These are phyloP conservation scores for Serendipita sp. DNA, from an alignment of 768 basidiomycete species.

Conservation along the genomic window DNA sequence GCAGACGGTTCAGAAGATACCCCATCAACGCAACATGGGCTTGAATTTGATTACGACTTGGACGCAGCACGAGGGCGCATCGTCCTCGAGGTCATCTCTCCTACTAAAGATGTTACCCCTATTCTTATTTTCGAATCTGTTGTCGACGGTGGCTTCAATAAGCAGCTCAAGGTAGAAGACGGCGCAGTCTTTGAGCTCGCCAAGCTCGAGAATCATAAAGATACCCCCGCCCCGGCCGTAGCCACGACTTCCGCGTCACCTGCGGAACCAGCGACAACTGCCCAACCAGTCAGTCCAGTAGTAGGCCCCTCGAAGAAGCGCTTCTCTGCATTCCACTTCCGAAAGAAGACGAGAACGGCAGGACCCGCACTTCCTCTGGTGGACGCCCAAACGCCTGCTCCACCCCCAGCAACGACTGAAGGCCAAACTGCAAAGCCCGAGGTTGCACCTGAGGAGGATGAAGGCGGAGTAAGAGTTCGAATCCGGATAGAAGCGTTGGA, in stretches of 20 bases:
- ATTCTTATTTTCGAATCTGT: constrained; percentile 29
- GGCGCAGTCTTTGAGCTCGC: constrained; percentile 68
- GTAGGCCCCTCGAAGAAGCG: constrained; percentile 26
- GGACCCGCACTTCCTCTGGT: constrained; percentile 69
- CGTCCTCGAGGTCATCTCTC: constrained; percentile 56
- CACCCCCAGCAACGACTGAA: not conserved
- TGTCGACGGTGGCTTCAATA: constrained; percentile 72
- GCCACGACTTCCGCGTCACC: not conserved
- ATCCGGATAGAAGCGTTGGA: constrained; percentile 75
- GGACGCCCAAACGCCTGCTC: constrained; percentile 35
- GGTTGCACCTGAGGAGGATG: constrained; percentile 29
- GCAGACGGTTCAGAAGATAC: constrained; percentile 26
- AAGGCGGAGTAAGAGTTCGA: constrained; percentile 54
- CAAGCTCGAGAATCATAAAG: constrained; percentile 33
- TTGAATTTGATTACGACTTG: constrained; percentile 88
- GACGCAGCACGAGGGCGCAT: constrained; percentile 75
- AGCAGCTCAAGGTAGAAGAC: constrained; percentile 53
- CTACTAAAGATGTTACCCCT: constrained; percentile 27
- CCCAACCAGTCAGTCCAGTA: not conserved
- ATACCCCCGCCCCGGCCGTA: constrained; percentile 10
- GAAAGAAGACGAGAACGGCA: constrained; percentile 37
- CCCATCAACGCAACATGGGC: constrained; percentile 37
- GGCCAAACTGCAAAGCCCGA: constrained; percentile 17
- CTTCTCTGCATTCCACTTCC: constrained; percentile 53
- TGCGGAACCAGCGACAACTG: not conserved